Conservation (phyloP, 805 yeast species). For the Monosporozyma aquatica region DNA sequence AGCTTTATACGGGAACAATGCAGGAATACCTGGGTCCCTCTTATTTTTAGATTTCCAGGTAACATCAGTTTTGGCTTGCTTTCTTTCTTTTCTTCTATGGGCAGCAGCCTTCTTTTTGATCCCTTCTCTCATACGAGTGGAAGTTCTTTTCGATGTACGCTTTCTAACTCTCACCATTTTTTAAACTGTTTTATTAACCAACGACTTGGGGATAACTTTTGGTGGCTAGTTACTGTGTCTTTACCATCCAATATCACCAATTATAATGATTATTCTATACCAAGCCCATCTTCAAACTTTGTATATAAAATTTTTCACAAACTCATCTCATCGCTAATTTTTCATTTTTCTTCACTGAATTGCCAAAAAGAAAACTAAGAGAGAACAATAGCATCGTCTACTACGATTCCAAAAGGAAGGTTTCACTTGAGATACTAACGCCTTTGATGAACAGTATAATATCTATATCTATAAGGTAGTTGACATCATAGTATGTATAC, state of each 20-base stretch:
- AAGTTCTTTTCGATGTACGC: conserved; percentile 76
- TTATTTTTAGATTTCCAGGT: conserved; percentile 84
- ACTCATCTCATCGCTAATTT: conserved; percentile 1
- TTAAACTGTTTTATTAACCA: too few relatives aligned
- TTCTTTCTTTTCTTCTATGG: conserved; percentile 75
- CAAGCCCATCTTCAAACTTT: too few relatives aligned
- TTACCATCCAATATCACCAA: neutral
- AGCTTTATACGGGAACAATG: conserved; percentile 90
- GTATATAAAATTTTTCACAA: neutral
- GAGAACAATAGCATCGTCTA: too few relatives aligned
- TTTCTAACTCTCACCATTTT: conserved; percentile 39
- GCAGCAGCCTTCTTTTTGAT: conserved; percentile 94
- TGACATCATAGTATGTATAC: too few relatives aligned
- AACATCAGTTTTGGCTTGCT: conserved; percentile 74
- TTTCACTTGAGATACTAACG: neutral
- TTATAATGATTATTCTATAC: too few relatives aligned
- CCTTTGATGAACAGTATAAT: neutral
- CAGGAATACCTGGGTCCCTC: conserved; percentile 92
- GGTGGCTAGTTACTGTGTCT: neutral
- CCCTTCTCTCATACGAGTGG: conserved; percentile 94
- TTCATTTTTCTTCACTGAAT: neutral
- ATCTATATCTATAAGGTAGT: neutral
- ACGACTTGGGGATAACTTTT: too few relatives aligned
- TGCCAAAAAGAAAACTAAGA: too few relatives aligned
- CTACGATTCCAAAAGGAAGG: neutral